Evolutionary conservation across 2,329 filamentous ascomycete genomes (phyloP).

Genomic region (Thermothelomyces thermophilus): DNA sequence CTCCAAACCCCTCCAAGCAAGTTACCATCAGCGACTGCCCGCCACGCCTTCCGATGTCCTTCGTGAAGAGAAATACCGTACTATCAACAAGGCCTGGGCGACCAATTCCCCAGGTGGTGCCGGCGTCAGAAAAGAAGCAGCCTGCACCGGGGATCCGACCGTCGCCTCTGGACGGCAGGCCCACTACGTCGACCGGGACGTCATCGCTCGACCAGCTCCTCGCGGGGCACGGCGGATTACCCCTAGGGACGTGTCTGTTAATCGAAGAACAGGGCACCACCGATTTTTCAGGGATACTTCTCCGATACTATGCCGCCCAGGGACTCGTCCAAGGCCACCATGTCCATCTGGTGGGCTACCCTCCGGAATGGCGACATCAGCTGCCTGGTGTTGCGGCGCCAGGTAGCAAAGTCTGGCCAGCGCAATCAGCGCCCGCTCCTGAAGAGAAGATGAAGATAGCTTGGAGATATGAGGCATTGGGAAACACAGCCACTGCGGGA

Average conservation of each 20-base stretch:
- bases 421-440: slow-evolving; percentile 34
- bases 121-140: slow-evolving; percentile 29
- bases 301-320: slow-evolving; percentile 88
- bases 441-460: slow-evolving; percentile 96
- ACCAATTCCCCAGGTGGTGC: slow-evolving; percentile 23
- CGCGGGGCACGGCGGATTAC: slow-evolving; percentile 78
- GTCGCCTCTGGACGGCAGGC: slow-evolving; percentile 80
- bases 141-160: slow-evolving; percentile 57
- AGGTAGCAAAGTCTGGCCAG: slow-evolving; percentile 34
- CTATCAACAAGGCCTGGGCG: slow-evolving; percentile 35
- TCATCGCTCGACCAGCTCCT: slow-evolving; percentile 77
- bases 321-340: slow-evolving; percentile 86
- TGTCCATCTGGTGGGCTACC: slow-evolving; percentile 76
- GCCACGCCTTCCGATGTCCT: slow-evolving; percentile 43
- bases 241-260: slow-evolving; percentile 72
- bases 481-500: slow-evolving; percentile 36
- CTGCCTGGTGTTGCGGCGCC: slow-evolving; percentile 64
- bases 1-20: slow-evolving; percentile 16
- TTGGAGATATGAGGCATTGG: slow-evolving; percentile 88
- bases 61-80: slow-evolving; percentile 51
- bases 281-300: slow-evolving; percentile 78
- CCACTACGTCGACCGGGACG: slow-evolving; percentile 87
- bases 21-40: neutral
- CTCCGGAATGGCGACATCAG: slow-evolving; percentile 74
- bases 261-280: slow-evolving; percentile 88